Evolutionary conservation across 371 early-diverging fungal genomes (phyloP).

Genomic region (Mucor irregularis): DNA sequence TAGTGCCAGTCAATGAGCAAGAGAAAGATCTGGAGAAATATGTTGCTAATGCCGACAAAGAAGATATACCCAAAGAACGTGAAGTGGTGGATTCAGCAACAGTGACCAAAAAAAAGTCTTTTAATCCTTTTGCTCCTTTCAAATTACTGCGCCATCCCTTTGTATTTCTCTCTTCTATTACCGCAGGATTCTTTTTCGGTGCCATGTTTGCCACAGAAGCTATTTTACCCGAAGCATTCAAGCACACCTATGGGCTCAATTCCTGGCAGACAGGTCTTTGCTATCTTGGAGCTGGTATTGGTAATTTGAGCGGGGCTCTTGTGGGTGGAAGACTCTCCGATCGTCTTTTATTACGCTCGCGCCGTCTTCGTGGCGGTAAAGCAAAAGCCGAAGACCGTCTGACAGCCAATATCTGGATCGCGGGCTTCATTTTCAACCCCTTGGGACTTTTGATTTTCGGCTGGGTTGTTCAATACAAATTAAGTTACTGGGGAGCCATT

Average conservation of each 20-base stretch:
- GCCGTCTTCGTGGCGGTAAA: slow-evolving; percentile 35
- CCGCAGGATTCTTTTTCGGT: slow-evolving; percentile 50
- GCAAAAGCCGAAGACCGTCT: slow-evolving; percentile 38
- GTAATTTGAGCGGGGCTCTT: slow-evolving; percentile 21
- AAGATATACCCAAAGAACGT: too few species aligned
- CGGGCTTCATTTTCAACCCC: slow-evolving; percentile 35
- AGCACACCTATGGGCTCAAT: slow-evolving; percentile 27
- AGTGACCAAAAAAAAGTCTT: neutral
- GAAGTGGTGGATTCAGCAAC: neutral
- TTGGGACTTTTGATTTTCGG: slow-evolving; percentile 44
- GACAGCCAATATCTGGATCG: slow-evolving; percentile 35
- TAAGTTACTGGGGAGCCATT: slow-evolving; percentile 36
- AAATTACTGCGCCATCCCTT: slow-evolving; percentile 47
- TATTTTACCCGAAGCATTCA: slow-evolving; percentile 33
- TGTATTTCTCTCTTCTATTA: slow-evolving; percentile 43
- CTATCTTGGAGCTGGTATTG: slow-evolving; percentile 29
- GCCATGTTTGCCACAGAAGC: slow-evolving; percentile 46
- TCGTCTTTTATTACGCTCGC: slow-evolving; percentile 32
- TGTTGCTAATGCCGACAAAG: too few species aligned
- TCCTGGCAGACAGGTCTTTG: slow-evolving; percentile 41
- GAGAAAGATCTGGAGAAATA: too few species aligned
- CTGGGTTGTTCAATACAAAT: slow-evolving; percentile 33
- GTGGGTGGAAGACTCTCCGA: slow-evolving; percentile 46
- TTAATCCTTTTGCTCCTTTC: slow-evolving; percentile 34
- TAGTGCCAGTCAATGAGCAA: too few species aligned